Conservation (phyloP, 345 rosid genomes). For the Trapa incisa region DNA sequence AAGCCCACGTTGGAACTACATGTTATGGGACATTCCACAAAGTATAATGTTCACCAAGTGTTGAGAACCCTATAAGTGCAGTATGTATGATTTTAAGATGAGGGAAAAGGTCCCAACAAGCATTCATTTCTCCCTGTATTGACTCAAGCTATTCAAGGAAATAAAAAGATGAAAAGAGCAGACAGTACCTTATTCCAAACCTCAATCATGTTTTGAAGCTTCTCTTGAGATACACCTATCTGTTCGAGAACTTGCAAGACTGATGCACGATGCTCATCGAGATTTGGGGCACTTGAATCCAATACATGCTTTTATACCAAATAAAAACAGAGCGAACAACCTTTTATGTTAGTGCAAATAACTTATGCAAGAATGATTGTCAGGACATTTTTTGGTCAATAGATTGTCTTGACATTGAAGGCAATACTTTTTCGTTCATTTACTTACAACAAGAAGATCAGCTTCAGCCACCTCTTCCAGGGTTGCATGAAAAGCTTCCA, state of each 20-base stretch:
- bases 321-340: neutral
- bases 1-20: neutral
- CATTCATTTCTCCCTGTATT: neutral
- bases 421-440: neutral
- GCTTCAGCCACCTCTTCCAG: conserved; percentile 93
- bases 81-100: neutral
- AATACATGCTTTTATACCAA: conserved; percentile 52
- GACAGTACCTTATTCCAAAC: conserved; percentile 76
- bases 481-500: conserved; percentile 89
- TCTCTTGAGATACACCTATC: conserved; percentile 83
- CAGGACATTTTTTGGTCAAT: too few species aligned
- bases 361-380: neutral
- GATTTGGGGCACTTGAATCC: conserved; percentile 83
- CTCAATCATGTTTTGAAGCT: conserved; percentile 73
- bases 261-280: conserved; percentile 76
- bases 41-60: neutral
- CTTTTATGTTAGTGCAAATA: neutral
- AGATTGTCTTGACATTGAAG: neutral
- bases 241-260: conserved; percentile 77
- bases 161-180: neutral
- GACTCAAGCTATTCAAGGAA: neutral
- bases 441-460: conserved; percentile 89
- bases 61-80: neutral
- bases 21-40: neutral
- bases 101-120: neutral